phyloP scores from a whole-genome alignment of 1,139 yeast genomes.

The Geotrichum siamense region DNA sequence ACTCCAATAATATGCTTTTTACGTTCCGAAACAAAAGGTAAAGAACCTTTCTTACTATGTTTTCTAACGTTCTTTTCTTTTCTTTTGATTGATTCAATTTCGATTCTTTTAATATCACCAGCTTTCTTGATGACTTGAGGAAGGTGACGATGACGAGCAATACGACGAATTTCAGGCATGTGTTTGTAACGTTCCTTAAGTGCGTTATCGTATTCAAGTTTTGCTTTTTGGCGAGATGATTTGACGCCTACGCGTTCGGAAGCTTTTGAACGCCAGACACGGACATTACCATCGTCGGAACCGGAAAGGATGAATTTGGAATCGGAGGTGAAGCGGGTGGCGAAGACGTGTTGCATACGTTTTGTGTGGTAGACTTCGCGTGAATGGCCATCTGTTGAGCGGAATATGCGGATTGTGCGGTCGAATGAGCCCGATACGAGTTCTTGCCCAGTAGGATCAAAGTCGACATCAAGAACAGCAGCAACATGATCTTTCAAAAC shows the following conservation, averaged over 20 bases:
- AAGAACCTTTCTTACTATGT: slow-evolving; percentile 64
- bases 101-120: slow-evolving; percentile 71
- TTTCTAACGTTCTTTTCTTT: slow-evolving; percentile 77
- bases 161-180: slow-evolving; percentile 94
- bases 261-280: slow-evolving; percentile 88
- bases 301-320: slow-evolving; percentile 81
- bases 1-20: slow-evolving; percentile 80
- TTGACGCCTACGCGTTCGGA: slow-evolving; percentile 76
- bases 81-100: slow-evolving; percentile 62
- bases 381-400: slow-evolving; percentile 77
- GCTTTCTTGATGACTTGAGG: slow-evolving; percentile 86
- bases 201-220: slow-evolving; percentile 84
- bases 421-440: slow-evolving; percentile 94
- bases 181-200: slow-evolving; percentile 86
- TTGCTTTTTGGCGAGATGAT: slow-evolving; percentile 71
- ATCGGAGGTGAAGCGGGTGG: slow-evolving; percentile 80
- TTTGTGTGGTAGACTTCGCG: slow-evolving; percentile 94
- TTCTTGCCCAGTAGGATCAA: slow-evolving; percentile 95
- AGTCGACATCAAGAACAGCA: slow-evolving; percentile 91
- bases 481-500: slow-evolving; percentile 94
- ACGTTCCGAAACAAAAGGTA: slow-evolving; percentile 55
- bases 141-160: slow-evolving; percentile 83
- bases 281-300: slow-evolving; percentile 90
- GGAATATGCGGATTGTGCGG: slow-evolving; percentile 77
- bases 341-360: slow-evolving; percentile 92